phyloP scores from a whole-genome alignment of 2,329 filamentous ascomycete species.

The Cladosporium sp. region DNA sequence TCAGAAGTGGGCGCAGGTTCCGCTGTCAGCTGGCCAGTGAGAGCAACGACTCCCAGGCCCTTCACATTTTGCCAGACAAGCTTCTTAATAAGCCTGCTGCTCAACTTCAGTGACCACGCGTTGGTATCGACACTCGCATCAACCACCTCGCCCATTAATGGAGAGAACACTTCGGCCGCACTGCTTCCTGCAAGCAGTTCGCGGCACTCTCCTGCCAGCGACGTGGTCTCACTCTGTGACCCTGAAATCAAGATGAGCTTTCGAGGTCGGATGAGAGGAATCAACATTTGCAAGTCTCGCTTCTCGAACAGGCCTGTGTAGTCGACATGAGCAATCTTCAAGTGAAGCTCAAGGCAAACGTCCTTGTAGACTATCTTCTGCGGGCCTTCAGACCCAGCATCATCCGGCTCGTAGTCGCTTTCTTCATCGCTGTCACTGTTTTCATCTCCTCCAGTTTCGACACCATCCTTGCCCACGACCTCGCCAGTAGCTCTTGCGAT shows the following conservation, averaged over 20 bases:
- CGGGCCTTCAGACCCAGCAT: slow-evolving; percentile 57
- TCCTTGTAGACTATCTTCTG: slow-evolving; percentile 67
- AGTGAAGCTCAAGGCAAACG: slow-evolving; percentile 62
- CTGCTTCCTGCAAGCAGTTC: slow-evolving; percentile 52
- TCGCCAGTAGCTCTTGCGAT: slow-evolving; percentile 30
- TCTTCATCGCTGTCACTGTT: slow-evolving; percentile 28
- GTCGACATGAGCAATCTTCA: slow-evolving; percentile 82
- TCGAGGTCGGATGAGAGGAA: slow-evolving; percentile 87
- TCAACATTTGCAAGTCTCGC: slow-evolving; percentile 87
- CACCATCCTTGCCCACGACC: slow-evolving; percentile 27
- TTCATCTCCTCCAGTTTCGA: slow-evolving; percentile 11
- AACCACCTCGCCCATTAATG: slow-evolving; percentile 65
- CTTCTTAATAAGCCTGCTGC: slow-evolving; percentile 76
- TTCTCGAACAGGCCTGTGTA: slow-evolving; percentile 91
- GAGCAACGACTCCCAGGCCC: slow-evolving; percentile 84
- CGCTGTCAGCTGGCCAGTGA: slow-evolving; percentile 69
- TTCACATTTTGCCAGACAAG: slow-evolving; percentile 94
- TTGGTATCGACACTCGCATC: slow-evolving; percentile 97
- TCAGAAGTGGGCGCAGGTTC: slow-evolving; percentile 33
- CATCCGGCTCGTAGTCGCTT: slow-evolving; percentile 49
- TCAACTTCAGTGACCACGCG: slow-evolving; percentile 91
- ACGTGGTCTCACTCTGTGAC: slow-evolving; percentile 69
- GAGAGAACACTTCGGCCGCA: slow-evolving; percentile 64
- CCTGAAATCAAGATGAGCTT: slow-evolving; percentile 93
- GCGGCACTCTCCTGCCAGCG: slow-evolving; percentile 75